These are phyloP conservation scores for Priceomyces haplophilus DNA, from an alignment of 805 yeast species.

Conservation along the genomic window DNA sequence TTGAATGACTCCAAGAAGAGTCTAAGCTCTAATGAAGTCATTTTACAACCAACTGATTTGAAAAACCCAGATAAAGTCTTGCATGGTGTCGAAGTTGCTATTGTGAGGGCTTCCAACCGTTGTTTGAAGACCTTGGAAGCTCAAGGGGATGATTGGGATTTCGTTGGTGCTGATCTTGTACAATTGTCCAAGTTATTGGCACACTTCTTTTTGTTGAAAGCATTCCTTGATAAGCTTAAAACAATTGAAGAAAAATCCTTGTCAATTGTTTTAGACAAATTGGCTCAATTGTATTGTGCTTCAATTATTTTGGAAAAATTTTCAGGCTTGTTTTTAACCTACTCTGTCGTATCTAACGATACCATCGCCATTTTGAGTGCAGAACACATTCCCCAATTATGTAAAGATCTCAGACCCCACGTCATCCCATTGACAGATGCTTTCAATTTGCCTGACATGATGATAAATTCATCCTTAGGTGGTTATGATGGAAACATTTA, in stretches of 20 bases:
- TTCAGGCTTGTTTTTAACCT: constrained; percentile 69
- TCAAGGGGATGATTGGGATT: constrained; percentile 42
- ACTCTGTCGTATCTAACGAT: constrained; percentile 51
- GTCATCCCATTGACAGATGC: constrained; percentile 77
- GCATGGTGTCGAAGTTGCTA: constrained; percentile 32
- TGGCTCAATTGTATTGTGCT: constrained; percentile 53
- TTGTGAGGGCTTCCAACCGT: constrained; percentile 36
- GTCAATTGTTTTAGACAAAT: constrained; percentile 45
- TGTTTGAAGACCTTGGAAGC: constrained; percentile 29
- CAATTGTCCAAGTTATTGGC: constrained; percentile 46
- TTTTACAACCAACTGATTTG: constrained; percentile 15
- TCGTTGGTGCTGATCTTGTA: constrained; percentile 44
- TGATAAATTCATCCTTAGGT: constrained; percentile 79
- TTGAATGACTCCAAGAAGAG: constrained; percentile 29
- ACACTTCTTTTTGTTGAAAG: constrained; percentile 41
- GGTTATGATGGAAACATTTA: constrained; percentile 76
- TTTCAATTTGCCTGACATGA: constrained; percentile 72
- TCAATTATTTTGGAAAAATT: constrained; percentile 56
- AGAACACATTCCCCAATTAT: constrained; percentile 25
- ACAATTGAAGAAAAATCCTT: constrained; percentile 34
- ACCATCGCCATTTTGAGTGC: constrained; percentile 9
- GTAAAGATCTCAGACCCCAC: constrained; percentile 47
- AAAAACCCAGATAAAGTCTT: constrained; percentile 21
- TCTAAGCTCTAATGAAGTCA: constrained; percentile 14
- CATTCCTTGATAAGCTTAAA: constrained; percentile 35